A percentile compares a stretch with the other conserved stretches of the same genome.
Conservation (phyloP, 139 green algal genomes). For the Picochlorum sp. region DNA sequence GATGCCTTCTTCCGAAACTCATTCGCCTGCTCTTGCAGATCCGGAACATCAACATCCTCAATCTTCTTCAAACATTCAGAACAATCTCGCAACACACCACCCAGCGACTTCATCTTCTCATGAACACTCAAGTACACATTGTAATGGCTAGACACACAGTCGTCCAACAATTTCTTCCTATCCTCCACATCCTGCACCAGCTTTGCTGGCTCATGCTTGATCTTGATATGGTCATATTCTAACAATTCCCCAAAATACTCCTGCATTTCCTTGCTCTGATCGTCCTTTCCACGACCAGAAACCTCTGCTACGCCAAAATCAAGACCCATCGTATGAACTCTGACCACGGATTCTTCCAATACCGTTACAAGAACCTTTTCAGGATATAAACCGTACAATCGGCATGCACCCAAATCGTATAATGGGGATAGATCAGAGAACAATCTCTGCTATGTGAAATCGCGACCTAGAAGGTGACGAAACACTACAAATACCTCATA, state of each 20-base stretch:
- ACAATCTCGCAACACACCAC: conserved; percentile 32
- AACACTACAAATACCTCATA: too few species aligned
- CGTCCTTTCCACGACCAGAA: too few species aligned
- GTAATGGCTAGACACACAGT: conserved; percentile 59
- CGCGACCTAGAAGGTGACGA: too few species aligned
- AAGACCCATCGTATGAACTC: too few species aligned
- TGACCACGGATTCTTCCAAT: too few species aligned
- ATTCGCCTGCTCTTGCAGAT: conserved; percentile 49
- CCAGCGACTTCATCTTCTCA: conserved; percentile 36
- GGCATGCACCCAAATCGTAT: too few species aligned
- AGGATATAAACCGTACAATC: too few species aligned
- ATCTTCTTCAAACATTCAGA: conserved; percentile 11
- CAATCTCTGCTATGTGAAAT: too few species aligned
- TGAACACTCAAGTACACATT: conserved; percentile 46
- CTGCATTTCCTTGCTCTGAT: conserved; percentile 22
- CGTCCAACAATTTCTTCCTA: conserved; percentile 57
- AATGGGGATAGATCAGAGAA: too few species aligned
- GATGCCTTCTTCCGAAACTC: conserved; percentile 44
- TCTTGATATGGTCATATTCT: conserved; percentile 70
- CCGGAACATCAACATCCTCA: conserved; percentile 40
- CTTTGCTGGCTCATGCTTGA: conserved; percentile 89
- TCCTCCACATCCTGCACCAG: conserved; percentile 70
- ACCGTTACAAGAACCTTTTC: too few species aligned
- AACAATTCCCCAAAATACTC: conserved; percentile 86
- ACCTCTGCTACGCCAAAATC: too few species aligned